Evolutionary conservation across 768 basidiomycete genomes (phyloP).

Genomic region (Rhodotorula graminis): DNA sequence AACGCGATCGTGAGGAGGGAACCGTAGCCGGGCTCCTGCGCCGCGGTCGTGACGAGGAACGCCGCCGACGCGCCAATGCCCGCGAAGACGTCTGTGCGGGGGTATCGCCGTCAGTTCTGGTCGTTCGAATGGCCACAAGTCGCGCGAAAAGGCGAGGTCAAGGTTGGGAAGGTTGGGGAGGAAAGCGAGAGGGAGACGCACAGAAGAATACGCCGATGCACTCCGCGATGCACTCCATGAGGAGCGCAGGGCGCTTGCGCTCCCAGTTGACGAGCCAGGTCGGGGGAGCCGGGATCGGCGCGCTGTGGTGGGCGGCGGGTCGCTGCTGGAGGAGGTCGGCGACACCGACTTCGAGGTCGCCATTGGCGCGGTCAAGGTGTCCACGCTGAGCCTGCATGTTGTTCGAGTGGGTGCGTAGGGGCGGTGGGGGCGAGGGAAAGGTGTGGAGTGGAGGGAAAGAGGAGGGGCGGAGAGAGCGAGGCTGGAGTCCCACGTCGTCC

Average conservation of each 20-base stretch:
- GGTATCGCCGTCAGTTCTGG: too few relatives aligned
- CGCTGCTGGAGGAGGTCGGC: constrained; percentile 22
- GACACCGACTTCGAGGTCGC: constrained; percentile 34
- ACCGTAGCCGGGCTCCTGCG: constrained; percentile 51
- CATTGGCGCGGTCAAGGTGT: constrained; percentile 27
- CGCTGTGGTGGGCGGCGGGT: constrained; percentile 5
- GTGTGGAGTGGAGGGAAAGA: too few relatives aligned
- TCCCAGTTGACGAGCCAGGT: constrained; percentile 29
- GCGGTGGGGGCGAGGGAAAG: background rate
- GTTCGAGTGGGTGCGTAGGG: too few relatives aligned
- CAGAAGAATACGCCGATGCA: constrained; percentile 50
- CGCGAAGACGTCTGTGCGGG: constrained; percentile 51
- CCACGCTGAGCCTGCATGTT: constrained; percentile 30
- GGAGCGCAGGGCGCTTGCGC: constrained; percentile 24
- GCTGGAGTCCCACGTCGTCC: background rate
- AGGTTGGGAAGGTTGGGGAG: constrained; percentile 43
- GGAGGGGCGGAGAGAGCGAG: background rate
- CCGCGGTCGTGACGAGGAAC: constrained; percentile 50
- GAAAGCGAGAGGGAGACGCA: constrained; percentile 56
- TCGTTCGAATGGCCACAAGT: too few relatives aligned
- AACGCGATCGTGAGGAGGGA: constrained; percentile 59
- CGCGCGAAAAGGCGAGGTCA: too few relatives aligned
- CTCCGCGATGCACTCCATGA: constrained; percentile 61
- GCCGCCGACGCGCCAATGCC: constrained; percentile 59
- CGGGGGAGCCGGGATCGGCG: constrained; percentile 8